Evolutionary conservation across 2,329 filamentous ascomycete genomes (phyloP), one percentile per base, ranked within the genome.

Genomic region (Diaporthe aspalathi): DNA sequence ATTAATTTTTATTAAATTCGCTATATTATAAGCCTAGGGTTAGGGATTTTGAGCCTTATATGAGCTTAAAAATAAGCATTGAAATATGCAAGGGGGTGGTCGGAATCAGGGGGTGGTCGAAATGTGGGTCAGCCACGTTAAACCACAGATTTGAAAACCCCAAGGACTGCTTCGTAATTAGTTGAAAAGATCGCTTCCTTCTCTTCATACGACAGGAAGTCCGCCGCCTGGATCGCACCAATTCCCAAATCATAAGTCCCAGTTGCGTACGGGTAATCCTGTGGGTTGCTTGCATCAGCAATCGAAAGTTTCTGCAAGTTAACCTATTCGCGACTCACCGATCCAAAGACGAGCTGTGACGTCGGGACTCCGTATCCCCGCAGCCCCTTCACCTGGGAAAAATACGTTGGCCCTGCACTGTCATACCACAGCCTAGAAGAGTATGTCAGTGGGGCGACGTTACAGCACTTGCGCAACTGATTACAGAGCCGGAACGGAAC

Each of bases 211-310:
- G 57, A 22, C 27, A 63, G 17, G 17, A 63, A 49, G 0, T 49
- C 20, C 12, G 57, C 57, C 12, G 27, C 57, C 20, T 63, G 57
- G 27, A 47, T 63, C 5, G 40, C 57, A 12, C 56, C 24, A 24
- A 62, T 45, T n/a, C 24, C 38, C 9, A 32, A 8, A 5, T 45
- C 56, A 7, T 47, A 62, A 4, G 38, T 45, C 17, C 35, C 56
- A 29, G 17, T 3, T 20, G 38, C 56, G 8, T 62, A 62, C 22
- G 56, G 56, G 14, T 47, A 62, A 29, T 62, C 56, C 56, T 62
- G 17, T 4, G 3, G n/a, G 27, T 7, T 3, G 20, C 20, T 12
- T 1, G 2, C 1, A 14, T 62, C 5, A 47, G 40, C 5, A n/a
- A 1, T 2, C 17, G 5, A 16, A 2, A 16, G 32, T 29, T 2